A percentile compares a stretch with the other conserved stretches of the same genome.
Conservation (phyloP, 805 yeast genomes). For the Barnettozyma californica region DNA sequence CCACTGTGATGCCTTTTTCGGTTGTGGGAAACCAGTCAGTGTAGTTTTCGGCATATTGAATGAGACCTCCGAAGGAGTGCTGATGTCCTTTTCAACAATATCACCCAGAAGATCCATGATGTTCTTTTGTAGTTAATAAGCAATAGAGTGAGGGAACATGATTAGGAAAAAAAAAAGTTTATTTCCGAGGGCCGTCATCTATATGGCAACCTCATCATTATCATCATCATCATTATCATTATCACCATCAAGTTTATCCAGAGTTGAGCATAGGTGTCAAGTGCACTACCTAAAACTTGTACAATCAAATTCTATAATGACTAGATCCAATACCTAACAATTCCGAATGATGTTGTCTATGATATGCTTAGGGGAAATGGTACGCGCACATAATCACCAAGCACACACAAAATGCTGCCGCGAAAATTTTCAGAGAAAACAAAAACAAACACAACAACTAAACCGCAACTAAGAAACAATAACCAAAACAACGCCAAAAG, state of each 20-base stretch:
- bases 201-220: too few relatives aligned
- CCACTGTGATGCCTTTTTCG: slow-evolving; percentile 63
- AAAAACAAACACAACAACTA: background rate
- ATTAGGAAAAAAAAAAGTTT: background rate
- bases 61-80: slow-evolving; percentile 92
- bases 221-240: too few relatives aligned
- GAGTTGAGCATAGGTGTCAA: too few relatives aligned
- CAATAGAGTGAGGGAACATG: background rate
- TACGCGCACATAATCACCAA: background rate
- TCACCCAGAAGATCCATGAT: slow-evolving; percentile 88
- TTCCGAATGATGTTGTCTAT: too few relatives aligned
- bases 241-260: too few relatives aligned
- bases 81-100: slow-evolving; percentile 85
- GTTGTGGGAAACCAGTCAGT: slow-evolving; percentile 82
- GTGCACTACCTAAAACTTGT: too few relatives aligned
- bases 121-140: slow-evolving; percentile 8
- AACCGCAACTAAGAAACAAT: background rate
- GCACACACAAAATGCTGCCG: background rate
- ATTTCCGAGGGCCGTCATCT: background rate
- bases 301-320: too few relatives aligned
- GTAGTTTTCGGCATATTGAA: slow-evolving; percentile 51
- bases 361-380: too few relatives aligned
- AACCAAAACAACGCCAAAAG: background rate
- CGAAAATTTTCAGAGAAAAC: background rate
- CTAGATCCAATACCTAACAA: too few relatives aligned